Conservation (phyloP, 306 rosid genomes). For the Cucurbita moschata region DNA sequence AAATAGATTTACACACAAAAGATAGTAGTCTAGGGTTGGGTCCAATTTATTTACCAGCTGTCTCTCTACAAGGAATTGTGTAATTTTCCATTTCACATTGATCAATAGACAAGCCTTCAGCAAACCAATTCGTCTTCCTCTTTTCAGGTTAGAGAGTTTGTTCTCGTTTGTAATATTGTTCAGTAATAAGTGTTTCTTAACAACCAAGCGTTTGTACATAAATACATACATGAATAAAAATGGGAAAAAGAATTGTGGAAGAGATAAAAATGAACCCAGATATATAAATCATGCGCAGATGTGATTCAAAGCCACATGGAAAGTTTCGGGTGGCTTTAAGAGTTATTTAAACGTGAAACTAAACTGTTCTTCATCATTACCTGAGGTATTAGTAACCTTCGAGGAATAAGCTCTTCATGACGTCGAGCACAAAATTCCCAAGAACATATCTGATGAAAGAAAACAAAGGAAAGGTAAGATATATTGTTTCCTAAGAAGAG, state of each 20-base stretch:
- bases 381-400: slow-evolving; percentile 90
- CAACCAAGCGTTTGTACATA: not conserved
- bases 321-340: not conserved
- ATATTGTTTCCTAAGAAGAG: not conserved
- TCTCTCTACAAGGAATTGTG: not conserved
- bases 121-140: not conserved
- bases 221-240: not conserved
- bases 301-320: not conserved
- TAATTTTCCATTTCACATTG: not conserved
- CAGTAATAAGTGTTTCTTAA: not conserved
- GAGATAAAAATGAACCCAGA: not conserved
- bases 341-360: not conserved
- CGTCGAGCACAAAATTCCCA: slow-evolving; percentile 99
- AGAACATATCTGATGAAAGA: slow-evolving; percentile 60
- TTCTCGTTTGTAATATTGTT: not conserved
- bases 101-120: not conserved
- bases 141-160: not conserved
- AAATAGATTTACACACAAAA: not conserved
- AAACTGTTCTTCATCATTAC: slow-evolving; percentile 16
- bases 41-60: not conserved
- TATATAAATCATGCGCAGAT: not conserved
- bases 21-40: not conserved
- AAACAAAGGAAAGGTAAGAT: not conserved
- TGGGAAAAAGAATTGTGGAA: not conserved
- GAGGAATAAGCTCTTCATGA: slow-evolving; percentile 94